A percentile compares a stretch with the other conserved stretches of the same genome.
phyloP scores from a whole-genome alignment of 108 stramenopile species.

The Skeletonema menzelii region DNA sequence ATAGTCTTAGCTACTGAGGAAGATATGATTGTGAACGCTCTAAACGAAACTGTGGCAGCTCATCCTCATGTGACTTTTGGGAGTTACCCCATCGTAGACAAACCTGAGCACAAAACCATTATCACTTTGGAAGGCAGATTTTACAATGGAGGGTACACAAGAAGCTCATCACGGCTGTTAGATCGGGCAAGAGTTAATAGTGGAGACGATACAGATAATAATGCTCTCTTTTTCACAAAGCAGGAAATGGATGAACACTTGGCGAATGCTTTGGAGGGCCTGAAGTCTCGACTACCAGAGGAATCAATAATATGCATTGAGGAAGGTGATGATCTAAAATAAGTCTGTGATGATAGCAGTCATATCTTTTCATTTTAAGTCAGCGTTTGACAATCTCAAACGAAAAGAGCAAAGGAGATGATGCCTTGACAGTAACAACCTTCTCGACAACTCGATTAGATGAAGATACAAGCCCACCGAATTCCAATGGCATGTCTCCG shows the following conservation, averaged over 20 bases:
- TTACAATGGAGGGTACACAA: conserved; percentile 18
- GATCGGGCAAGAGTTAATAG: conserved; percentile 22
- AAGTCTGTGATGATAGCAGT: background rate
- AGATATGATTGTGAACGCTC: conserved; percentile 60
- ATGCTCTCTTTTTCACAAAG: conserved; percentile 31
- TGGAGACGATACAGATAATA: background rate
- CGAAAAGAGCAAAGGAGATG: conserved; percentile 67
- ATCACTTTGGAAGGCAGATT: conserved; percentile 78
- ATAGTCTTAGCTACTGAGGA: conserved; percentile 74
- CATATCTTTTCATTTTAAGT: background rate
- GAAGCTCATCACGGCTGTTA: conserved; percentile 38
- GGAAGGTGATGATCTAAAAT: conserved; percentile 48
- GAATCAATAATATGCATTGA: conserved; percentile 78
- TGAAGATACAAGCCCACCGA: conserved; percentile 83
- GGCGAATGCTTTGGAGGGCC: conserved; percentile 66
- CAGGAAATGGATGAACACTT: conserved; percentile 69
- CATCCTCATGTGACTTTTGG: conserved; percentile 80
- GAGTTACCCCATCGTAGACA: conserved; percentile 80
- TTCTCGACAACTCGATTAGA: conserved; percentile 66
- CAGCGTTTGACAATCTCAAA: conserved; percentile 48
- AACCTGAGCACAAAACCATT: conserved; percentile 81
- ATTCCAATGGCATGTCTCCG: conserved; percentile 61
- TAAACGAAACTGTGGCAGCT: conserved; percentile 67
- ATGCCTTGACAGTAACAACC: conserved; percentile 53
- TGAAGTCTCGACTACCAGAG: conserved; percentile 71